Evolutionary conservation across 306 rosid species (phyloP).

Genomic region (Cyclanthera cordifolia): DNA sequence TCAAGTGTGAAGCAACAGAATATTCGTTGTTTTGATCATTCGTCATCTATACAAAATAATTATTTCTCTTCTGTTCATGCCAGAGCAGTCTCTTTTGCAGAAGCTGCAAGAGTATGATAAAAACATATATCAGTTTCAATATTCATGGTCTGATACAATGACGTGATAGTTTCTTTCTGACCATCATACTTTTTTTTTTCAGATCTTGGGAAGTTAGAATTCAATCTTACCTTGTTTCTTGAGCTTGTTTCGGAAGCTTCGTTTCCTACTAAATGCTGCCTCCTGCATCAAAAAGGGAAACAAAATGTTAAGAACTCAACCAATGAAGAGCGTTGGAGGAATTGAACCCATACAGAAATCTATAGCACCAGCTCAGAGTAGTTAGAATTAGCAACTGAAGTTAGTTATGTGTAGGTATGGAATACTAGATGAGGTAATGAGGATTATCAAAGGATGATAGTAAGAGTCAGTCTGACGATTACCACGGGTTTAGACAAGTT

Average conservation of each 20-base stretch:
- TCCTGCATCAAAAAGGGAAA: conserved; percentile 41
- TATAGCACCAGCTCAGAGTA: background rate
- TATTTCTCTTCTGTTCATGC: background rate
- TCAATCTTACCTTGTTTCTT: conserved; percentile 47
- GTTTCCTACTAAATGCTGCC: conserved; percentile 87
- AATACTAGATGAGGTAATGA: background rate
- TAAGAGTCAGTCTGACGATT: conserved; percentile 16
- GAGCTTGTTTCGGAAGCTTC: conserved; percentile 85
- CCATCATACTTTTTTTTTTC: background rate
- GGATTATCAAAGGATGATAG: background rate
- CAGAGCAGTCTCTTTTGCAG: conserved; percentile 2
- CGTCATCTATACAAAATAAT: background rate
- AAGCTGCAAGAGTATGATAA: background rate
- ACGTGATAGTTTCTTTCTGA: too few species aligned
- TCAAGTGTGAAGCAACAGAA: background rate
- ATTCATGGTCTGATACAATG: background rate
- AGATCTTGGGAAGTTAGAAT: background rate
- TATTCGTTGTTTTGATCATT: background rate
- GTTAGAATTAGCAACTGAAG: background rate
- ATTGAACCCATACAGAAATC: background rate
- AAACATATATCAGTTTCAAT: background rate
- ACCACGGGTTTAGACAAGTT: conserved; percentile 72
- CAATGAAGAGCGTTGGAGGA: background rate
- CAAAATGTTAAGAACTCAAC: background rate
- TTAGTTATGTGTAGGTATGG: background rate